Percentiles rank a stretch among this genome's conserved stretches.
phyloP scores from a whole-genome alignment of 2,329 filamentous ascomycete species.

The Fusarium tuaranense region DNA sequence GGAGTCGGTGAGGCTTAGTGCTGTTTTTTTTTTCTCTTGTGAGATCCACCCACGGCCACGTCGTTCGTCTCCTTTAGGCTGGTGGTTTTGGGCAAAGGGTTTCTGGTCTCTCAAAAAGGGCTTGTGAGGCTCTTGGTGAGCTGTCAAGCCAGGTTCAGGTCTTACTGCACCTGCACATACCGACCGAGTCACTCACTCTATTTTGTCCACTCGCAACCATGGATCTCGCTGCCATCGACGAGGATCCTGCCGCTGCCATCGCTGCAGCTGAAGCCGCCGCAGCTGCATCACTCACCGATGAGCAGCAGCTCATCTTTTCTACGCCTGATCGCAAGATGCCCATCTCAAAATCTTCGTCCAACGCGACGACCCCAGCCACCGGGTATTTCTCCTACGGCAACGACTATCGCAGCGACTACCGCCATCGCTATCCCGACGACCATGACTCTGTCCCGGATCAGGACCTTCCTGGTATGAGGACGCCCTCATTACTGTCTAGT shows the following conservation, averaged over 20 bases:
- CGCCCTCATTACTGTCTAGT: constrained; percentile 48
- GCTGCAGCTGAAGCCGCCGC: constrained; percentile 39
- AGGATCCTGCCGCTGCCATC: constrained; percentile 43
- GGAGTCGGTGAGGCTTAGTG: constrained; percentile 40
- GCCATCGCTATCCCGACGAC: constrained; percentile 42
- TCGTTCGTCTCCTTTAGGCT: constrained; percentile 37
- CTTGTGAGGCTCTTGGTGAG: constrained; percentile 37
- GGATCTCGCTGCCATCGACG: constrained; percentile 43
- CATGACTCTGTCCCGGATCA: constrained; percentile 34
- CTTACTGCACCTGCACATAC: constrained; percentile 21
- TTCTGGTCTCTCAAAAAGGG: constrained; percentile 32
- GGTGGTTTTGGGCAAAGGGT: constrained; percentile 14
- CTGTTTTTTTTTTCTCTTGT: constrained; percentile 20
- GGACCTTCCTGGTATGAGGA: constrained; percentile 39
- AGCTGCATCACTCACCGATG: constrained; percentile 34
- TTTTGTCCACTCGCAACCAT: constrained; percentile 30
- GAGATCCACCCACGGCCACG: constrained; percentile 33
- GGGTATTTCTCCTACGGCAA: constrained; percentile 39
- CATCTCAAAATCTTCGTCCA: constrained; percentile 29
- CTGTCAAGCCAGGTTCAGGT: constrained; percentile 18
- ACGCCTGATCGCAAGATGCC: constrained; percentile 43
- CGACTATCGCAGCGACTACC: constrained; percentile 41
- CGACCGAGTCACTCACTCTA: constrained; percentile 12
- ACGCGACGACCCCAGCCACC: constrained; percentile 39
- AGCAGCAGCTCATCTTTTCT: constrained; percentile 40